Conservation (phyloP, 2,329 filamentous ascomycete species). For the Fusarium sp. region DNA sequence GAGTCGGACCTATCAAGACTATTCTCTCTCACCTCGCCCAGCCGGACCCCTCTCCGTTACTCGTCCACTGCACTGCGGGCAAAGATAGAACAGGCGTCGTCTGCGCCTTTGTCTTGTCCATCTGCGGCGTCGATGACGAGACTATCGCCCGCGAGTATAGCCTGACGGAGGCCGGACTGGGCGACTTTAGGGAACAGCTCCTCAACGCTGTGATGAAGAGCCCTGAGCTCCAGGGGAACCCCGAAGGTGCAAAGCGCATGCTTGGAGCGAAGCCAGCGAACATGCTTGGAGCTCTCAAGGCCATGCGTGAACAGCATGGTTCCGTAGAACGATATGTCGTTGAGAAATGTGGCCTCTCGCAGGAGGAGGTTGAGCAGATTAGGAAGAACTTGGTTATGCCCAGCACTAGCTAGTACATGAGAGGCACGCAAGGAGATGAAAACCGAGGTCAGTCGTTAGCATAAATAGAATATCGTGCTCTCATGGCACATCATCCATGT, state of each 20-base stretch:
- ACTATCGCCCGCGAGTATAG: slow-evolving; percentile 76
- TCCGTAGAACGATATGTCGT: slow-evolving; percentile 73
- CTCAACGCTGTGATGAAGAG: slow-evolving; percentile 63
- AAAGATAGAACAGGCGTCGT: slow-evolving; percentile 83
- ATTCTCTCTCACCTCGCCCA: slow-evolving; percentile 68
- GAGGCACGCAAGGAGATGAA: not conserved
- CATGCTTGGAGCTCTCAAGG: slow-evolving; percentile 63
- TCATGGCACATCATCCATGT: slow-evolving; percentile 17
- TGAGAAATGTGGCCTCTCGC: slow-evolving; percentile 67
- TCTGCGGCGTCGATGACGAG: slow-evolving; percentile 71
- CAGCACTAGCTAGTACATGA: slow-evolving; percentile 33
- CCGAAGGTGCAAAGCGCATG: slow-evolving; percentile 58
- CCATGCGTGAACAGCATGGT: slow-evolving; percentile 71
- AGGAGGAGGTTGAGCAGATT: slow-evolving; percentile 66
- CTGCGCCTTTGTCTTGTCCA: slow-evolving; percentile 72
- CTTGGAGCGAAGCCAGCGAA: slow-evolving; percentile 60
- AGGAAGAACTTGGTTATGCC: slow-evolving; percentile 61
- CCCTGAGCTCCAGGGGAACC: slow-evolving; percentile 61
- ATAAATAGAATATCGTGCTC: slow-evolving; percentile 1
- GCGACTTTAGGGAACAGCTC: slow-evolving; percentile 64
- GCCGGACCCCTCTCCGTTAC: slow-evolving; percentile 59
- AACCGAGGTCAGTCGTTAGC: not conserved
- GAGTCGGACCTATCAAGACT: slow-evolving; percentile 62
- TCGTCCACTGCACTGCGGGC: slow-evolving; percentile 81
- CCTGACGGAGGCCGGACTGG: slow-evolving; percentile 73